These are phyloP conservation scores for Tubosaeta brunneosetosa DNA, from an alignment of 768 basidiomycete species.

Conservation along the genomic window DNA sequence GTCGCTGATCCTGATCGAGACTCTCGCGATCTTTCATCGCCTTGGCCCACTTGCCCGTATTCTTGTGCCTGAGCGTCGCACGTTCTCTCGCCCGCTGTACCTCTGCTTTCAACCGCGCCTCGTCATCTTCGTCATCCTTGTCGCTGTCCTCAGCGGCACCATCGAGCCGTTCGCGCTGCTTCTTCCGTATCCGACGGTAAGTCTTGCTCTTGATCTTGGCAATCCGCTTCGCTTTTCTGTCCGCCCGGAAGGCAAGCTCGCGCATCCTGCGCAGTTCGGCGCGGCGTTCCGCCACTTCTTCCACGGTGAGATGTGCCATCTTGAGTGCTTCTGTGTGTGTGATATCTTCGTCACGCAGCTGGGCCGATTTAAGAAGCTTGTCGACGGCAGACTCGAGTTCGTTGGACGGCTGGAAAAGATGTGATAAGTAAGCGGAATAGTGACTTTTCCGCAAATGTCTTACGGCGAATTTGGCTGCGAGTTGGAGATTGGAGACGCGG, in stretches of 20 bases:
- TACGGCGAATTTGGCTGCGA: constrained; percentile 84
- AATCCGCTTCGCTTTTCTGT: constrained; percentile 82
- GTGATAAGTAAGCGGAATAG: neutral
- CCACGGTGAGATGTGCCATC: constrained; percentile 75
- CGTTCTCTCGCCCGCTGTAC: constrained; percentile 79
- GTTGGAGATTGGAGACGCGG: constrained; percentile 65
- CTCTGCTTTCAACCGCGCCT: constrained; percentile 62
- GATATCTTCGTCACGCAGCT: constrained; percentile 80
- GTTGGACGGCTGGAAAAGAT: constrained; percentile 61
- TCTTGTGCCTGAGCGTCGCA: constrained; percentile 84
- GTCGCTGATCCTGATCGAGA: constrained; percentile 54
- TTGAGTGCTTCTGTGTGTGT: constrained; percentile 74
- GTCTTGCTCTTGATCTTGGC: constrained; percentile 96
- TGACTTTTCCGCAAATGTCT: neutral
- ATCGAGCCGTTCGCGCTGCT: constrained; percentile 62
- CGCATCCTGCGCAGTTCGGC: constrained; percentile 83
- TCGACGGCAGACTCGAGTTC: constrained; percentile 83
- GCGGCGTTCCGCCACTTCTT: constrained; percentile 80
- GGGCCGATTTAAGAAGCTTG: constrained; percentile 72
- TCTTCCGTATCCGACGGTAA: constrained; percentile 80
- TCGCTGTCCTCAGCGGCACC: constrained; percentile 38
- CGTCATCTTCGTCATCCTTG: constrained; percentile 36
- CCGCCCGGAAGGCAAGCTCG: constrained; percentile 90
- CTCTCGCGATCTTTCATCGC: constrained; percentile 67
- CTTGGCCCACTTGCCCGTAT: constrained; percentile 84